Base-by-base conservation (phyloP, 1,139 yeast species). In the Blastobotrys raffinosifermentans region DNA sequence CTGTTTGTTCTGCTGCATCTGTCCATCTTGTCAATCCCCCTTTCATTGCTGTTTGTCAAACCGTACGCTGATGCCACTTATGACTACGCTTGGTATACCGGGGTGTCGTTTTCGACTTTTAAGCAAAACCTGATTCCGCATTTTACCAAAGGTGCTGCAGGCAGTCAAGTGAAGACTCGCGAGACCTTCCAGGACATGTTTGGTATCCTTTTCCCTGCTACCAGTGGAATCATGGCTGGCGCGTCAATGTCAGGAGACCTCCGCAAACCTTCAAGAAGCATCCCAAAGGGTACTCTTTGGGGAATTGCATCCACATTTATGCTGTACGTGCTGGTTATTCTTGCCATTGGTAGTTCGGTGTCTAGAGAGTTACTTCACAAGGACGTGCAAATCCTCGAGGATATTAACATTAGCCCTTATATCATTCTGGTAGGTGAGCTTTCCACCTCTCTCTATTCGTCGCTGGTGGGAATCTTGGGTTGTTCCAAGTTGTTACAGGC, bases 211-310 rank as follows among this genome's bases (percentile, higher is more conserved):
- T 91, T 91, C 66, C 97, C 98, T 10, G 96, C 98, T 1, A 89
- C 97, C 0, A 95, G 97, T 2, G 98, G 98, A 43, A 89, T 91
- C 29, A 82, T 89, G 59, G 97, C 98, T 1, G 98, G 98, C n/a
- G 96, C 97, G 1, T 83, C 94, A 11, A 91, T 91, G 97, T 86
- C 96, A 32, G 97, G 98, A n/a, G 96, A 87, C 50, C 68, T 91
- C 44, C 67, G 74, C 43, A 77, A 72, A 41, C 98, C 98, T 0
- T 84, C 96, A 0, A 77, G 73, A 49, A 78, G 94, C 1, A 91
- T 91, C 38, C 97, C 98, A 0, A 70, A 72, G 44, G 98, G 98
- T 6, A 91, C 98, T 0, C 61, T 91, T 19, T 73, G 78, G 66
- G 97, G 97, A 0, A 64, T 91, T 5, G 47, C 77, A 2, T 64